phyloP scores from a whole-genome alignment of 75 land plant species.

The Picea glauca region DNA sequence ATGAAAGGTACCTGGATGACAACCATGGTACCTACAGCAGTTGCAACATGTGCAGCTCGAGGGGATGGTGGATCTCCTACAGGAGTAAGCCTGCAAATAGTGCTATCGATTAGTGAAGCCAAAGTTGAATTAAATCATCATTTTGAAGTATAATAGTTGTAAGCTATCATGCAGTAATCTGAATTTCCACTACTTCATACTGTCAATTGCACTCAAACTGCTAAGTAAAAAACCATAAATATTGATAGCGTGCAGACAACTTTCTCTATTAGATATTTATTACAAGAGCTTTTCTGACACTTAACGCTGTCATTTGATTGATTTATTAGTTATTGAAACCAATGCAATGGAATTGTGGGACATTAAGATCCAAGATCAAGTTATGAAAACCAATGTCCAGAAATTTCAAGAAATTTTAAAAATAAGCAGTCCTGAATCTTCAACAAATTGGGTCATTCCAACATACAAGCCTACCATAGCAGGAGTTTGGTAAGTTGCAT shows the following conservation, averaged over 20 bases:
- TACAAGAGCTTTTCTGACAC: not conserved
- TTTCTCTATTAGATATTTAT: not conserved
- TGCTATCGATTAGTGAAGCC: not conserved
- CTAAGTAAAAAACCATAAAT: not conserved
- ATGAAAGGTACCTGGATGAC: constrained; percentile 78
- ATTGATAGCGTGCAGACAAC: not conserved
- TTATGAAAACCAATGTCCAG: too few relatives aligned
- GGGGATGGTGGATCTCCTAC: constrained; percentile 90
- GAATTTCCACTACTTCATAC: not conserved
- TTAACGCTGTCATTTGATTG: not conserved
- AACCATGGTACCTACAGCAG: constrained; percentile 97
- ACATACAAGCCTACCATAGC: too few relatives aligned
- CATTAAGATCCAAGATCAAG: too few relatives aligned
- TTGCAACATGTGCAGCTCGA: constrained; percentile 92
- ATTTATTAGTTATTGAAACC: not conserved
- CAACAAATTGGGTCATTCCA: too few relatives aligned
- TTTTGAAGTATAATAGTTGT: not conserved
- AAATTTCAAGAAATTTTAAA: too few relatives aligned
- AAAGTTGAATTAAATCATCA: not conserved
- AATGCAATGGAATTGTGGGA: too few relatives aligned
- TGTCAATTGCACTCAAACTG: not conserved
- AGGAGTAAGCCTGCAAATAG: constrained; percentile 59
- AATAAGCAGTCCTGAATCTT: too few relatives aligned
- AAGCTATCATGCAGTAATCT: not conserved
- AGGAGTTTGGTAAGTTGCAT: too few relatives aligned